phyloP scores from a whole-genome alignment of 306 rosid species.

The Oemleria cerasiformis region DNA sequence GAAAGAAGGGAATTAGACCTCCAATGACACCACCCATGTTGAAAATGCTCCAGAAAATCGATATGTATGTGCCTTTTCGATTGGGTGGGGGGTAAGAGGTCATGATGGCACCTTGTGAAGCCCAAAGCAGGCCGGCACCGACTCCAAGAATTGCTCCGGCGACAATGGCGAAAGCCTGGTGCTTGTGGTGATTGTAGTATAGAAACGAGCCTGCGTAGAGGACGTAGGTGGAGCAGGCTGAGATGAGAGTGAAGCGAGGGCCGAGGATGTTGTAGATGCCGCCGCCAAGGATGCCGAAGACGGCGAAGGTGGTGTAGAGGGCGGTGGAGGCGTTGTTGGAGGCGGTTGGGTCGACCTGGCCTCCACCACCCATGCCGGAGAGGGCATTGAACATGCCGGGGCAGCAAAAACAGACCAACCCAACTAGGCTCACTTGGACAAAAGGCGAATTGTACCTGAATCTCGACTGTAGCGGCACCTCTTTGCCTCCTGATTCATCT shows the following conservation, averaged over 20 bases:
- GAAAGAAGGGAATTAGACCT: conserved; percentile 68
- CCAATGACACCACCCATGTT: conserved; percentile 94
- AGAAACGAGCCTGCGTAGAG: conserved; percentile 88
- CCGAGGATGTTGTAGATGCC: conserved; percentile 95
- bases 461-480: conserved; percentile 23
- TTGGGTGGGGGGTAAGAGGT: conserved; percentile 79
- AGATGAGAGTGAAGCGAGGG: conserved; percentile 71
- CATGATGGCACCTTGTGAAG: conserved; percentile 88
- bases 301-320: conserved; percentile 66
- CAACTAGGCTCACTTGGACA: conserved; percentile 56
- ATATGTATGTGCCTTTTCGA: conserved; percentile 78
- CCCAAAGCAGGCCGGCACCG: conserved; percentile 92
- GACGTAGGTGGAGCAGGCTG: conserved; percentile 68
- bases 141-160: conserved; percentile 71
- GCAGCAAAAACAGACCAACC: conserved; percentile 84
- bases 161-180: conserved; percentile 29
- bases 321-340: conserved; percentile 84
- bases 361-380: conserved; percentile 91
- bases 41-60: conserved; percentile 89
- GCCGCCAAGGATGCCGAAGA: conserved; percentile 86
- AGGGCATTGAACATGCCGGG: conserved; percentile 98
- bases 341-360: conserved; percentile 69
- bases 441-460: conserved; percentile 75
- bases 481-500: conserved; percentile 29
- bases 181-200: conserved; percentile 72